phyloP scores from a whole-genome alignment of 148 eudicot species.

The Cornus controversa region DNA sequence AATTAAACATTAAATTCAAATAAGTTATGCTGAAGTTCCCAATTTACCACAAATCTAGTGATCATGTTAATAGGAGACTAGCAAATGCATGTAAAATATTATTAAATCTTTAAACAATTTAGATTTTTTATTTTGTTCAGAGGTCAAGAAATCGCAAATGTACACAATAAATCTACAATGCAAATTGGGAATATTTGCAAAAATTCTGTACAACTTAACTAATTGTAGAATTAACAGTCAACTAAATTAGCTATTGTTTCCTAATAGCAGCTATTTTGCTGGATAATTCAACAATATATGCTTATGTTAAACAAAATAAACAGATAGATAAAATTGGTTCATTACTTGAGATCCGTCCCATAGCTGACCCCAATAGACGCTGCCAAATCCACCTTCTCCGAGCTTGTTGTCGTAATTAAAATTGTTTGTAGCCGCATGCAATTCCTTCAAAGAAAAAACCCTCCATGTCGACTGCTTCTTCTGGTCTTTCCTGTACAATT shows the following conservation, averaged over 20 bases:
- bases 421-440: constrained; percentile 90
- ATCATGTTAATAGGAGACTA: too few species aligned
- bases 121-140: neutral
- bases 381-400: constrained; percentile 97
- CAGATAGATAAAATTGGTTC: neutral
- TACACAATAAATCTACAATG: neutral
- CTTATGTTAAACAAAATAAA: neutral
- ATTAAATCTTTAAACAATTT: neutral
- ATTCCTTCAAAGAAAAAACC: constrained; percentile 84
- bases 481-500: constrained; percentile 56
- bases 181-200: neutral
- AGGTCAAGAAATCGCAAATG: neutral
- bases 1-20: neutral
- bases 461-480: constrained; percentile 71
- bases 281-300: neutral
- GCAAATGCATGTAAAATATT: neutral
- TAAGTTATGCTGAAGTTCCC: neutral
- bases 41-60: too few species aligned
- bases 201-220: neutral
- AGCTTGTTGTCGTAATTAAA: constrained; percentile 93
- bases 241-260: neutral
- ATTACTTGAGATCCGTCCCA: constrained; percentile 98
- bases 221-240: neutral
- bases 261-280: neutral
- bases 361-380: constrained; percentile 98